Evolutionary conservation across 2,329 filamentous ascomycete genomes (phyloP).

Genomic region (Stagonosporopsis chrysanthemi): DNA sequence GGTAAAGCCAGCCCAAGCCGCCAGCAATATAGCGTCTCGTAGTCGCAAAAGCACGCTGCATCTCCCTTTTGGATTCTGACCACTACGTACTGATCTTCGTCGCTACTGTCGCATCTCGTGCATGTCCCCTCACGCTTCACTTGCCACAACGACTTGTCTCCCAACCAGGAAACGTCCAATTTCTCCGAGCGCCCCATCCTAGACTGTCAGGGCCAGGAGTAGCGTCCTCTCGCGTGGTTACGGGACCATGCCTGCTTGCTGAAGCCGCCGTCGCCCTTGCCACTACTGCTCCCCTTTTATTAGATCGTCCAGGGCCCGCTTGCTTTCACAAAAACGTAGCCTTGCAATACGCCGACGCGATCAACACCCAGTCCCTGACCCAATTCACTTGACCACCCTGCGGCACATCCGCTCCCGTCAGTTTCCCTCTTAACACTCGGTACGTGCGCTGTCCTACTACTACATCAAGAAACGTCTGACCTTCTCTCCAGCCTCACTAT

Average conservation of each 20-base stretch:
- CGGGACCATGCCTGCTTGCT: conserved; percentile 40
- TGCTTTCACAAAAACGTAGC: conserved; percentile 33
- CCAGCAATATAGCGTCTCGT: conserved; percentile 40
- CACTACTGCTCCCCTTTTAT: conserved; percentile 28
- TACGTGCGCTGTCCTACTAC: conserved; percentile 20
- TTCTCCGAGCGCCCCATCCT: conserved; percentile 34
- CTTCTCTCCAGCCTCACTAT: neutral
- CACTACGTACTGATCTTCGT: conserved; percentile 26
- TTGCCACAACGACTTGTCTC: conserved; percentile 28
- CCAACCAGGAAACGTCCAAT: conserved; percentile 27
- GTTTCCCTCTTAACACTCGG: conserved; percentile 23
- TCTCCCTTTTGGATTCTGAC: conserved; percentile 31
- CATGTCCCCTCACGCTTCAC: conserved; percentile 37
- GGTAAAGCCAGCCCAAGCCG: conserved; percentile 13
- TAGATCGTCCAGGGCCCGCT: conserved; percentile 35
- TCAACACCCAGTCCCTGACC: conserved; percentile 18
- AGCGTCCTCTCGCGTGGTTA: conserved; percentile 30
- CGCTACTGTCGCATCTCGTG: conserved; percentile 34
- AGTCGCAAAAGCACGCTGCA: conserved; percentile 33
- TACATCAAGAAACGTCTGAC: conserved; percentile 11
- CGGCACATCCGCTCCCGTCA: conserved; percentile 26
- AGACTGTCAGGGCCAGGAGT: conserved; percentile 25
- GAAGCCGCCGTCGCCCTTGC: conserved; percentile 38
- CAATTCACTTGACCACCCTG: conserved; percentile 27
- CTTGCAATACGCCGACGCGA: conserved; percentile 37